These are phyloP conservation scores for Huntiella decipiens DNA, from an alignment of 2,329 filamentous ascomycete species.

Conservation along the genomic window DNA sequence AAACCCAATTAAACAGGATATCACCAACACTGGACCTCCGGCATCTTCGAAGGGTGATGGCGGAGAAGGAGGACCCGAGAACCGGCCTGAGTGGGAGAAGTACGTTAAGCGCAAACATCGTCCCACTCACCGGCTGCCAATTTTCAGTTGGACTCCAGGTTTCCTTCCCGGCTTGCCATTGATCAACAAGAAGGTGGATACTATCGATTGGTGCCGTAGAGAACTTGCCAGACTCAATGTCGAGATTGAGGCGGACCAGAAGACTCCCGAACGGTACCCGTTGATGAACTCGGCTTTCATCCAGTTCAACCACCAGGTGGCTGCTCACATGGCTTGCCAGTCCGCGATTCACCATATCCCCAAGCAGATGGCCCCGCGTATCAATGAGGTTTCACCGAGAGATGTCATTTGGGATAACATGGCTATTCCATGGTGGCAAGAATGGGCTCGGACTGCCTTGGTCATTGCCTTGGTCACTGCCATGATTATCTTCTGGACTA, in stretches of 20 bases:
- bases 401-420: constrained; percentile 97
- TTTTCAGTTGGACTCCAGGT: constrained; percentile 29
- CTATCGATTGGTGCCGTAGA: constrained; percentile 75
- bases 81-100: constrained; percentile 47
- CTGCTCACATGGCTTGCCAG: constrained; percentile 96
- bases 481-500: constrained; percentile 76
- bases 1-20: constrained; percentile 36
- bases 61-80: constrained; percentile 36
- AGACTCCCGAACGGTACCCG: constrained; percentile 67
- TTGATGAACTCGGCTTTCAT: constrained; percentile 95
- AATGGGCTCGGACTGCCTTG: constrained; percentile 51
- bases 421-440: constrained; percentile 86
- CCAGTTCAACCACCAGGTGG: constrained; percentile 94
- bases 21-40: constrained; percentile 18
- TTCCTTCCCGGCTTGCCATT: constrained; percentile 69
- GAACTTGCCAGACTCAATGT: constrained; percentile 75
- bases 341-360: constrained; percentile 78
- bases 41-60: constrained; percentile 23
- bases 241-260: constrained; percentile 82
- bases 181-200: constrained; percentile 80
- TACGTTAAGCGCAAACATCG: constrained; percentile 69
- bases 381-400: constrained; percentile 81
- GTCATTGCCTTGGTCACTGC: constrained; percentile 47
- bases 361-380: constrained; percentile 77
- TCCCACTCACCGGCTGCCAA: constrained; percentile 62